Conservation (phyloP, 208 protist genomes). For the Crithidia acanthocephali region DNA sequence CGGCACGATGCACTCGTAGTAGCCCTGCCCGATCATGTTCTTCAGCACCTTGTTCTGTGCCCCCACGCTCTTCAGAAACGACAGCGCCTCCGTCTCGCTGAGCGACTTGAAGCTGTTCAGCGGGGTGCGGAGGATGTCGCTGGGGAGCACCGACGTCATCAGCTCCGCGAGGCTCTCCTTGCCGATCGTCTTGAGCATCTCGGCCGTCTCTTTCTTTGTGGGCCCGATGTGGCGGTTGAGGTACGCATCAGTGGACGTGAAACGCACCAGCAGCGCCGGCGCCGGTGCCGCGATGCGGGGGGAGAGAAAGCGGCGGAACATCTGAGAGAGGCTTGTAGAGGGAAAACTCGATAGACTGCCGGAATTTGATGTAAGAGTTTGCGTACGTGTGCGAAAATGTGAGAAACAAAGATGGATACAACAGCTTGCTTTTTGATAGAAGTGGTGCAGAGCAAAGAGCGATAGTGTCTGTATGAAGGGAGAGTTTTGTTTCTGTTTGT, state of each 20-base stretch:
- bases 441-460: too few species aligned
- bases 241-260: slow-evolving; percentile 85
- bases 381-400: too few species aligned
- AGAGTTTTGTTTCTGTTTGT: not conserved
- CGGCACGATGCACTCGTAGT: slow-evolving; percentile 93
- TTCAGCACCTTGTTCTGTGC: slow-evolving; percentile 91
- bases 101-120: slow-evolving; percentile 53
- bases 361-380: too few species aligned
- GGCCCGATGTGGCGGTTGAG: slow-evolving; percentile 93
- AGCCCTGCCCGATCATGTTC: slow-evolving; percentile 94
- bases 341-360: too few species aligned
- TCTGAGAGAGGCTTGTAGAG: too few species aligned
- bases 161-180: slow-evolving; percentile 82
- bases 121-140: slow-evolving; percentile 59
- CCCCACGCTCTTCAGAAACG: slow-evolving; percentile 53
- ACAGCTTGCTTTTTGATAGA: too few species aligned
- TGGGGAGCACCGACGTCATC: slow-evolving; percentile 74
- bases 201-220: slow-evolving; percentile 70
- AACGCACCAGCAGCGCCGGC: slow-evolving; percentile 27
- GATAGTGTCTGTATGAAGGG: too few species aligned
- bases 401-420: too few species aligned
- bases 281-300: not conserved
- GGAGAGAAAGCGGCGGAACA: slow-evolving; percentile 49
- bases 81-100: slow-evolving; percentile 78
- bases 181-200: slow-evolving; percentile 91